Evolutionary conservation across 139 green algal species (phyloP).

Genomic region (Eudorina sp.): DNA sequence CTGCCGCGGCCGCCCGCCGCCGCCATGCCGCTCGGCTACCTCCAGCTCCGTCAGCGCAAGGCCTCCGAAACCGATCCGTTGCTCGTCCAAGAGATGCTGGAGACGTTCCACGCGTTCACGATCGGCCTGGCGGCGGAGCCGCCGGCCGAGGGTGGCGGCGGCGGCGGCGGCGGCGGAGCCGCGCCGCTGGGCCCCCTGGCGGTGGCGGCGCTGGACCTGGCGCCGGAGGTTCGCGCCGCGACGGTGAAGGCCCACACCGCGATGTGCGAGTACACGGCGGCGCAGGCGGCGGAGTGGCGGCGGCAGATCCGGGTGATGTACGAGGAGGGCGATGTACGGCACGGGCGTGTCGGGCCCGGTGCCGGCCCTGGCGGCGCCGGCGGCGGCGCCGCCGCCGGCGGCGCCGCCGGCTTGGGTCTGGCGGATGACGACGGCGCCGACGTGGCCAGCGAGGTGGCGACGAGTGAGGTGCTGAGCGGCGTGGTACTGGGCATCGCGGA

Average conservation of each 20-base stretch:
- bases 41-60: background rate
- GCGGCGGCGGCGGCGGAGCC: too few species aligned
- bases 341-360: too few species aligned
- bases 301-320: conserved; percentile 14
- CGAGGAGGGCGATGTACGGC: background rate
- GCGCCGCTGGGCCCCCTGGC: conserved; percentile 22
- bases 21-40: background rate
- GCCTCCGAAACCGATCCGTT: conserved; percentile 10
- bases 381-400: background rate
- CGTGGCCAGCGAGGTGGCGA: background rate
- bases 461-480: background rate
- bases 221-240: background rate
- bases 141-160: background rate
- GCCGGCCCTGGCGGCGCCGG: background rate
- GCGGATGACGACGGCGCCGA: background rate
- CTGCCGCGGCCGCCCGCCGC: background rate
- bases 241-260: background rate
- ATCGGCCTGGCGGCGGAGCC: background rate
- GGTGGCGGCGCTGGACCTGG: conserved; percentile 12
- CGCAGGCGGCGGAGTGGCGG: conserved; percentile 38
- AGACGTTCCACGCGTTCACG: conserved; percentile 28
- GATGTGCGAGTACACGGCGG: background rate
- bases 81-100: conserved; percentile 39
- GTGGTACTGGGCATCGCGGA: background rate
- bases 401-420: background rate